Conservation (phyloP, 371 early-diverging fungal genomes). For the Mucor ambiguus region DNA sequence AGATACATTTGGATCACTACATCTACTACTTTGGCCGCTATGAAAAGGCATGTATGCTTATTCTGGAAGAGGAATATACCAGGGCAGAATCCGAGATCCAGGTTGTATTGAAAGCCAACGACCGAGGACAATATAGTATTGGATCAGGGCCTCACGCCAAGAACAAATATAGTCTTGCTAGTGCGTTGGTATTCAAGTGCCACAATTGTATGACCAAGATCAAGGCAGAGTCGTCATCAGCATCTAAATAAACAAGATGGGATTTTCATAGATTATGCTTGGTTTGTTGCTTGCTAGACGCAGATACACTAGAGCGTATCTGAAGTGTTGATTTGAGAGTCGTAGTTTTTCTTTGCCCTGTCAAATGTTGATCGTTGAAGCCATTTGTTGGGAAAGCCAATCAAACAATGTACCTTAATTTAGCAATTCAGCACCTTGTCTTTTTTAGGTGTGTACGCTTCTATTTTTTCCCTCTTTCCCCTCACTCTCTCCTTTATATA, state of each 20-base stretch:
- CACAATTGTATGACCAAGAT: slow-evolving; percentile 39
- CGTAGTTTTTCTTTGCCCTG: background rate
- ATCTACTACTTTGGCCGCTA: slow-evolving; percentile 61
- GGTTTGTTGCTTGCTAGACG: background rate
- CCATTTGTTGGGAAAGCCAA: background rate
- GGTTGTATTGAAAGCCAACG: slow-evolving; percentile 36
- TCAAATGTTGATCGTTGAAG: background rate
- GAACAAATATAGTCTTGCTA: slow-evolving; percentile 53
- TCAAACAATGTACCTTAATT: background rate
- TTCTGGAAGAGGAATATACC: slow-evolving; percentile 43
- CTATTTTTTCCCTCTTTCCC: background rate
- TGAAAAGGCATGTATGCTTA: slow-evolving; percentile 54
- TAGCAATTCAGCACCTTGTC: slow-evolving; percentile 1
- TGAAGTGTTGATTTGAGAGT: too few relatives aligned
- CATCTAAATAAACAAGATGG: background rate
- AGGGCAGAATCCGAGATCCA: slow-evolving; percentile 52
- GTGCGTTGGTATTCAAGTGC: slow-evolving; percentile 45
- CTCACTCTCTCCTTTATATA: background rate
- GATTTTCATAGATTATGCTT: background rate
- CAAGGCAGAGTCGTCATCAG: slow-evolving; percentile 9
- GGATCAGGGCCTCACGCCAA: slow-evolving; percentile 46
- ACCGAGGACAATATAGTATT: slow-evolving; percentile 36
- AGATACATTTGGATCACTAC: slow-evolving; percentile 61
- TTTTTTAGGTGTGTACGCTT: background rate
- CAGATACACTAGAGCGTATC: too few relatives aligned